These are phyloP conservation scores for Daldinia sp. DNA, from an alignment of 2,329 filamentous ascomycete species.

Conservation along the genomic window DNA sequence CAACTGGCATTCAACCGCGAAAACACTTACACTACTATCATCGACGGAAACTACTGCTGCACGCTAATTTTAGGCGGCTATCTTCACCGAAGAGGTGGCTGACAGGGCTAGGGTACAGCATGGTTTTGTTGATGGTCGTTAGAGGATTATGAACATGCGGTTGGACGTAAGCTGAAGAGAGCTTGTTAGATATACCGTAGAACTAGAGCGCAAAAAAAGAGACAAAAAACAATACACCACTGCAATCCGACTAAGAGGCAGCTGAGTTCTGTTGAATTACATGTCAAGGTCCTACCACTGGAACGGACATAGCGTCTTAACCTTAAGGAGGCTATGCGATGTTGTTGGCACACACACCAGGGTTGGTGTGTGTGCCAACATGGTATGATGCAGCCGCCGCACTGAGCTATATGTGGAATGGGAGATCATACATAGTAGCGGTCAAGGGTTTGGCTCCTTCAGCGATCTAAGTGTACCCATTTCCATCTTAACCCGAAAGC, in stretches of 20 bases:
- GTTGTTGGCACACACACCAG: not conserved
- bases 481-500: not conserved
- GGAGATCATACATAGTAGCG: not conserved
- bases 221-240: not conserved
- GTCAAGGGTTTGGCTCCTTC: not conserved
- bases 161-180: not conserved
- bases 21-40: not conserved
- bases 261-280: not conserved
- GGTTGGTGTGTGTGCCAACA: too few species aligned
- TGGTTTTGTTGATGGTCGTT: not conserved
- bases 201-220: not conserved
- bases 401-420: not conserved
- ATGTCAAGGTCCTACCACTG: not conserved
- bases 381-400: not conserved
- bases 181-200: not conserved
- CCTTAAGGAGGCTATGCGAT: not conserved
- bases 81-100: not conserved
- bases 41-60: not conserved
- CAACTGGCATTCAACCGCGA: not conserved
- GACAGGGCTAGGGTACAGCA: not conserved
- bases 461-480: not conserved
- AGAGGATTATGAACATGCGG: not conserved
- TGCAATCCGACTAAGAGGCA: not conserved
- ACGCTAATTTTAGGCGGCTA: not conserved
- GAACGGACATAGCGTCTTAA: not conserved